phyloP scores from a whole-genome alignment of 192 early-diverging fungal genomes.

The Rhizophagus clarus region DNA sequence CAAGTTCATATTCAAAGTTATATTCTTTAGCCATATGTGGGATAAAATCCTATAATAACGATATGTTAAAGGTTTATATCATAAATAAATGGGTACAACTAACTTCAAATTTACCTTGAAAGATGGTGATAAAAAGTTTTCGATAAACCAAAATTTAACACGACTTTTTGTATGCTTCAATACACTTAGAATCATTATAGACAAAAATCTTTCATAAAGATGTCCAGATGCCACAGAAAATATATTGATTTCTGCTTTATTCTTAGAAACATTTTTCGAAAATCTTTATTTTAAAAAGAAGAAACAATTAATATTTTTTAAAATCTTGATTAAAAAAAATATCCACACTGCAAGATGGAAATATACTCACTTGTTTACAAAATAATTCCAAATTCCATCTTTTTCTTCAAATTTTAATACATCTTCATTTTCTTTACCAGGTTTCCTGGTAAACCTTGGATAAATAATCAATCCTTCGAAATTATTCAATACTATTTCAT shows the following conservation, averaged over 20 bases:
- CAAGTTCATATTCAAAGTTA: slow-evolving; percentile 92
- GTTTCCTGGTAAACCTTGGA: slow-evolving; percentile 77
- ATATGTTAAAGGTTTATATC: not conserved
- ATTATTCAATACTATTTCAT: slow-evolving; percentile 65
- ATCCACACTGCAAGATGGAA: not conserved
- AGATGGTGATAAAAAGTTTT: slow-evolving; percentile 94
- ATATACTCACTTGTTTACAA: slow-evolving; percentile 58
- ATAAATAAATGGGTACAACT: not conserved
- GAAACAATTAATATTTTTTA: not conserved
- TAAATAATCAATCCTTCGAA: slow-evolving; percentile 85
- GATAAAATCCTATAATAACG: slow-evolving; percentile 69
- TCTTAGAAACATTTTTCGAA: slow-evolving; percentile 33
- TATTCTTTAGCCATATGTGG: slow-evolving; percentile 85
- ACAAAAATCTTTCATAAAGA: slow-evolving; percentile 95
- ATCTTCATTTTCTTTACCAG: slow-evolving; percentile 78
- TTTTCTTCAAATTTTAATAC: slow-evolving; percentile 54
- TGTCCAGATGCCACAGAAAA: slow-evolving; percentile 99
- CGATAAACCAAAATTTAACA: slow-evolving; percentile 99
- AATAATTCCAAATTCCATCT: slow-evolving; percentile 58
- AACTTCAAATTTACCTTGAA: slow-evolving; percentile 71
- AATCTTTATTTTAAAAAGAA: slow-evolving; percentile 31
- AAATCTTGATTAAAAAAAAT: not conserved
- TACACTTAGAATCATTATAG: slow-evolving; percentile 96
- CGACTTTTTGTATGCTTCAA: slow-evolving; percentile 82
- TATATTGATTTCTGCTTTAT: slow-evolving; percentile 79